Evolutionary conservation across 805 yeast species (phyloP).

Genomic region (Suhomyces vadensis): DNA sequence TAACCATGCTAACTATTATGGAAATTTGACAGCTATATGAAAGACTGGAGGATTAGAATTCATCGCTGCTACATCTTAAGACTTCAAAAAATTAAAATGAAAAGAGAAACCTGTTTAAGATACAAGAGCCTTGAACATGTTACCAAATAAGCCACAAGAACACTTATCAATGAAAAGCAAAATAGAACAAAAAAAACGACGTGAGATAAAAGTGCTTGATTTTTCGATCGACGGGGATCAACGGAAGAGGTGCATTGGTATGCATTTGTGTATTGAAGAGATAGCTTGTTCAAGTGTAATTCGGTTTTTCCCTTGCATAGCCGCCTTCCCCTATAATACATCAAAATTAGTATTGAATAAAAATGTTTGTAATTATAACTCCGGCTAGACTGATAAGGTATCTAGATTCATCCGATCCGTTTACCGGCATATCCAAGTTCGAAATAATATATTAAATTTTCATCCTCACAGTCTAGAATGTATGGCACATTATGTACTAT

Average conservation of each 20-base stretch:
- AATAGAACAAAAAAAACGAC: not conserved
- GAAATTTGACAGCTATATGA: no score
- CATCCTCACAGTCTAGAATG: no score
- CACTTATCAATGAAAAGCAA: not conserved
- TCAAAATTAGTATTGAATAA: no score
- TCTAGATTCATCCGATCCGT: no score
- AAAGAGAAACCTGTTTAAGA: not conserved
- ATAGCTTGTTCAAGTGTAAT: not conserved
- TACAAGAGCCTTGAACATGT: not conserved
- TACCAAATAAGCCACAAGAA: not conserved
- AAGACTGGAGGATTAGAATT: no score
- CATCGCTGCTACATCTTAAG: no score
- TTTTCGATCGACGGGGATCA: not conserved
- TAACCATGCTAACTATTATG: no score
- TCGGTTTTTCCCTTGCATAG: not conserved
- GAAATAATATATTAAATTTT: no score
- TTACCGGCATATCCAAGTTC: no score
- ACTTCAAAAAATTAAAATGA: not conserved
- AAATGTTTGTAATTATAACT: no score
- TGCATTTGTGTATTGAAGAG: not conserved
- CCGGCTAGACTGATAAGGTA: no score
- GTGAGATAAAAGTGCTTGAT: not conserved
- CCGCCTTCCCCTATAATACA: not conserved
- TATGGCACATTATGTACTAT: no score
- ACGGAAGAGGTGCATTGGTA: not conserved